phyloP scores from a whole-genome alignment of 2,329 filamentous ascomycete genomes.

The Aspergillus tamarii region DNA sequence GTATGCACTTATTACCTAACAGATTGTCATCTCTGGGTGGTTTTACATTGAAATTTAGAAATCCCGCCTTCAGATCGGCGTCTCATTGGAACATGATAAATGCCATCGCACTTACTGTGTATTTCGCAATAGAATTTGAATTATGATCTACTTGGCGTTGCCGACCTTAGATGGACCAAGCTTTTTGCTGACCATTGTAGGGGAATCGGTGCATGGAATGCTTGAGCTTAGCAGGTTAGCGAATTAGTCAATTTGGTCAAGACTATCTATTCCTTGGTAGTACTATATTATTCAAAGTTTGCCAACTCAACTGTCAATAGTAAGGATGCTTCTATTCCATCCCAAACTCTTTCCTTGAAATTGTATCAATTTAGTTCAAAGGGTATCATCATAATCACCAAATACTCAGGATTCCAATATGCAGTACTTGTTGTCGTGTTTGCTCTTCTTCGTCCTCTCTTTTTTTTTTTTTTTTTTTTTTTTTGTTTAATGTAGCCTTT shows the following conservation, averaged over 20 bases:
- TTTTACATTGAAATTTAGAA: not conserved
- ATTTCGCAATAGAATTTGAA: not conserved
- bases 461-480: not conserved
- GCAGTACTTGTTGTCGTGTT: not conserved
- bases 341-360: not conserved
- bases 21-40: not conserved
- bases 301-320: not conserved
- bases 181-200: not conserved
- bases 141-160: not conserved
- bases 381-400: constrained; percentile 32
- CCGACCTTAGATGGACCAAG: not conserved
- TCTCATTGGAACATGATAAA: not conserved
- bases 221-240: not conserved
- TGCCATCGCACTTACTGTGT: not conserved
- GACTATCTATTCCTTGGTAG: not conserved
- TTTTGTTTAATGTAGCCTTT: not conserved
- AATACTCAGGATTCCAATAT: constrained; percentile 18
- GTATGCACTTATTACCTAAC: not conserved
- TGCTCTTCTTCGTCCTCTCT: not conserved
- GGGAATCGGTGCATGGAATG: not conserved
- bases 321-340: not conserved
- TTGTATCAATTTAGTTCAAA: constrained; percentile 19
- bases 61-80: not conserved
- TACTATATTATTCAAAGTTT: not conserved
- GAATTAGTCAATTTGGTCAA: not conserved